phyloP scores from a whole-genome alignment of 345 rosid genomes.

The Lepidium sativum region DNA sequence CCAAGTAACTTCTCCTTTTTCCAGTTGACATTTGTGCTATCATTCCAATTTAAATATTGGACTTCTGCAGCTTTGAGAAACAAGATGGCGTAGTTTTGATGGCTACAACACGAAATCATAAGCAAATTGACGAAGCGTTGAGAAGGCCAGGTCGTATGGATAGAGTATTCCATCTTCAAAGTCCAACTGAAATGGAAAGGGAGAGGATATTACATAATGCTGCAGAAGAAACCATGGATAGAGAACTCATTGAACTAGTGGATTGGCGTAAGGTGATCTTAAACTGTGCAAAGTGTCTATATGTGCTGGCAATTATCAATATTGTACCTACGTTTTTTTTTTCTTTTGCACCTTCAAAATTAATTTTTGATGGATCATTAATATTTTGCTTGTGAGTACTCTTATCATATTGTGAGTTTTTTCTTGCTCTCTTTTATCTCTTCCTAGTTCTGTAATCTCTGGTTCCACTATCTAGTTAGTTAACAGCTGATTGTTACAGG shows the following conservation, averaged over 20 bases:
- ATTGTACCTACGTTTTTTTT: not conserved
- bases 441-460: not conserved
- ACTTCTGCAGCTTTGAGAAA: slow-evolving; percentile 70
- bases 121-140: slow-evolving; percentile 88
- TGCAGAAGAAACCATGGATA: slow-evolving; percentile 89
- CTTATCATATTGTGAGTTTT: not conserved
- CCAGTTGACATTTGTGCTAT: slow-evolving; percentile 2
- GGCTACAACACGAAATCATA: slow-evolving; percentile 88
- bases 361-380: not conserved
- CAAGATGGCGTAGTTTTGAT: slow-evolving; percentile 98
- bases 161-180: slow-evolving; percentile 82
- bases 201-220: slow-evolving; percentile 64
- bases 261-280: slow-evolving; percentile 79
- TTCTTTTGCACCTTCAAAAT: not conserved
- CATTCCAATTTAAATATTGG: not conserved
- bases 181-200: slow-evolving; percentile 84
- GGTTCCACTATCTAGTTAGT: slow-evolving; percentile 15
- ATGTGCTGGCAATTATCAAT: not conserved
- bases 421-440: slow-evolving; percentile 1
- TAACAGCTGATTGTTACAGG: slow-evolving; percentile 41
- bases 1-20: slow-evolving; percentile 1
- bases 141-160: slow-evolving; percentile 97
- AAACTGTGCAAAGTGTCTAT: not conserved
- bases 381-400: slow-evolving; percentile 1
- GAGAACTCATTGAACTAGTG: slow-evolving; percentile 62